A percentile compares a stretch with the other conserved stretches of the same genome.
Conservation (phyloP, 768 basidiomycete species). For the Coprinopsis cinerea region DNA sequence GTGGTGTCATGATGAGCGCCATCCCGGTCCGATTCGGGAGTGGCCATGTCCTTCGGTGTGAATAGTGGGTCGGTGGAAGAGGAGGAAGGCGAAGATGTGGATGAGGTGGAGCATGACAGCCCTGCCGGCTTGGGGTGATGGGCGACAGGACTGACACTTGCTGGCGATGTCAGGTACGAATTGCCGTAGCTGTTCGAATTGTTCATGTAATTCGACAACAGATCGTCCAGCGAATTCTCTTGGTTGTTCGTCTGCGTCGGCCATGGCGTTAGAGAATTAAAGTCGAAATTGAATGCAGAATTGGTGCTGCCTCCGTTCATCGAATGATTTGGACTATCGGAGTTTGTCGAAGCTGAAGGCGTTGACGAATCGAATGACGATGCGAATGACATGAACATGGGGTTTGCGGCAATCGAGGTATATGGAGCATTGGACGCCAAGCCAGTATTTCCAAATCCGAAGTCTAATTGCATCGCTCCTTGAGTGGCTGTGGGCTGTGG, state of each 20-base stretch:
- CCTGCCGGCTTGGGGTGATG: constrained; percentile 31
- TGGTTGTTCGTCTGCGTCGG: constrained; percentile 26
- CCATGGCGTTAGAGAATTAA: constrained; percentile 42
- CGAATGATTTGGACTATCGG: constrained; percentile 13
- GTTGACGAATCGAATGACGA: constrained; percentile 44
- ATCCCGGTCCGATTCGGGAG: constrained; percentile 25
- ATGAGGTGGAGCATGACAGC: constrained; percentile 23
- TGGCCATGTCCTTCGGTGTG: constrained; percentile 27
- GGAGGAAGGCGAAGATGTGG: constrained; percentile 37
- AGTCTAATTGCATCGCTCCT: constrained; percentile 56
- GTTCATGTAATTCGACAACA: constrained; percentile 35
- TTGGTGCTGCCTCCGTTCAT: constrained; percentile 17
- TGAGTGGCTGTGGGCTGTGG: constrained; percentile 49
- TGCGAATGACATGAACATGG: constrained; percentile 80
- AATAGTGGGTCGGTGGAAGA: constrained; percentile 29
- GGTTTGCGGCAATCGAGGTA: constrained; percentile 80
- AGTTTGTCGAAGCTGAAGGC: constrained; percentile 18
- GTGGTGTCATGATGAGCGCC: constrained; percentile 11
- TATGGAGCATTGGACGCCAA: constrained; percentile 45
- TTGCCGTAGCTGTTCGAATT: constrained; percentile 16
- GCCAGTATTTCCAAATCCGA: constrained; percentile 47
- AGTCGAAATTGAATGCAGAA: constrained; percentile 41
- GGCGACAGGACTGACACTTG: constrained; percentile 50
- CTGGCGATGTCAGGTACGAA: constrained; percentile 26
- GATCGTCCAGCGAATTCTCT: constrained; percentile 40